Evolutionary conservation across 2,329 filamentous ascomycete species (phyloP).

Genomic region (Penicillium brasilianum): DNA sequence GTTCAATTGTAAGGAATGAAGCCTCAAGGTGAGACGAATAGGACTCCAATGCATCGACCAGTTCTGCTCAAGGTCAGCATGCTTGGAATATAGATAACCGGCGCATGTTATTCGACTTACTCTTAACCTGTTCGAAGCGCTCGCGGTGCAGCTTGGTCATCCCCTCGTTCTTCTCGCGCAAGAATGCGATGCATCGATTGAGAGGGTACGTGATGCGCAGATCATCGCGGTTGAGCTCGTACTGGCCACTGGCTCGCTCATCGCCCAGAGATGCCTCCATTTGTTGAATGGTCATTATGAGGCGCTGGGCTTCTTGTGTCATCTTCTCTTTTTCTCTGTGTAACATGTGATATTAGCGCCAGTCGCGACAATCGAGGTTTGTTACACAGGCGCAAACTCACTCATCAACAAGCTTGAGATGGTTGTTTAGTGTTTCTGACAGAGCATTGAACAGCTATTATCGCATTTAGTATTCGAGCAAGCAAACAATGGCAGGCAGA

Average conservation of each 20-base stretch:
- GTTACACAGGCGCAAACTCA: slow-evolving; percentile 41
- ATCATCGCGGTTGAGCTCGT: slow-evolving; percentile 68
- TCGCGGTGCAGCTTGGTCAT: slow-evolving; percentile 85
- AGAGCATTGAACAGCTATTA: slow-evolving; percentile 84
- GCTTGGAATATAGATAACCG: neutral
- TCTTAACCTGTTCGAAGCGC: slow-evolving; percentile 93
- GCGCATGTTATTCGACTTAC: slow-evolving; percentile 57
- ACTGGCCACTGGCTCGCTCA: slow-evolving; percentile 66
- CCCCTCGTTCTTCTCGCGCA: slow-evolving; percentile 85
- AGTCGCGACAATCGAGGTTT: slow-evolving; percentile 13
- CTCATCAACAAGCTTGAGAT: slow-evolving; percentile 80
- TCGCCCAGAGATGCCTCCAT: slow-evolving; percentile 93
- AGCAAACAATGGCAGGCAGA: neutral
- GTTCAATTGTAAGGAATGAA: slow-evolving; percentile 80
- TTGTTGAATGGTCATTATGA: slow-evolving; percentile 85
- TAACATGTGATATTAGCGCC: slow-evolving; percentile 8
- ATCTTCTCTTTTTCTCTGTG: slow-evolving; percentile 82
- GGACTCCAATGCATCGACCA: slow-evolving; percentile 89
- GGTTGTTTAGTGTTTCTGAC: slow-evolving; percentile 88
- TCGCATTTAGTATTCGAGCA: slow-evolving; percentile 27
- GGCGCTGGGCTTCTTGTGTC: slow-evolving; percentile 84
- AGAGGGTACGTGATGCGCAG: slow-evolving; percentile 83
- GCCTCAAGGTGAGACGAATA: slow-evolving; percentile 95
- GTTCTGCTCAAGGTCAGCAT: slow-evolving; percentile 63
- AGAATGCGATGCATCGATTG: slow-evolving; percentile 73